Base-by-base conservation (phyloP, 768 basidiomycete genomes). In the Tremella yokohamensis region DNA sequence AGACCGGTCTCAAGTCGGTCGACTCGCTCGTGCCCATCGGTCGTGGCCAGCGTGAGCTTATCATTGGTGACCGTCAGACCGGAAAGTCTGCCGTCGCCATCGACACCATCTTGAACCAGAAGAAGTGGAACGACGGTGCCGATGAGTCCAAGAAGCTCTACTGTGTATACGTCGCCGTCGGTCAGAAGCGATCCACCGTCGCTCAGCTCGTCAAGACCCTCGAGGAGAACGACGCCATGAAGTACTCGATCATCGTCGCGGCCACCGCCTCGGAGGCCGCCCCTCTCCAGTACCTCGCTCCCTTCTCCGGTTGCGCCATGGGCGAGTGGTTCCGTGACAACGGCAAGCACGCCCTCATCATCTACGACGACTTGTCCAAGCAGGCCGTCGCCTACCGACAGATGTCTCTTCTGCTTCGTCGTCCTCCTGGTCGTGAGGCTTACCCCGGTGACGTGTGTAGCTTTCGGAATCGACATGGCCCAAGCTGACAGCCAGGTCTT, bases 11-110 rank as follows among this genome's bases (percentile, higher is more conserved):
- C 78, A 99, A 99, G 83, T 92, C 94, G 77, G 97, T 99, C 79
- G 96, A 99, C 80, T 94, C 96, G 78, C 96, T 99, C 92, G 96
- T 99, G 66, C 96, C 96, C 73, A 99, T 99, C 78, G 96, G 96
- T 78, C 96, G 96, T 87, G 96, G 96, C 63, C 96, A 99, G 82
- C 96, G 96, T 89, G 96, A 99, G 81, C 84, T 99, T 59, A 99
- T 99, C 79, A 99, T 99, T 72, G 96, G 96, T 85, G 96, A 99
- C 77, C 92, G 96, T 87, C 96, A 99, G 78, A 99, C 96, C 61
- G 96, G 96, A 60, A 99, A 99, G 57, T 70, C 72, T 57, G 96
- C 96, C 62, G 94, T 99, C 75, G 96, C 96, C 69, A 88, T 99
- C 80, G 96, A 99, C 83, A 96, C 96, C 77, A 99, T 99, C 77